Base-by-base conservation (phyloP, 805 yeast genomes). In the Cyberlindnera suaveolens region DNA sequence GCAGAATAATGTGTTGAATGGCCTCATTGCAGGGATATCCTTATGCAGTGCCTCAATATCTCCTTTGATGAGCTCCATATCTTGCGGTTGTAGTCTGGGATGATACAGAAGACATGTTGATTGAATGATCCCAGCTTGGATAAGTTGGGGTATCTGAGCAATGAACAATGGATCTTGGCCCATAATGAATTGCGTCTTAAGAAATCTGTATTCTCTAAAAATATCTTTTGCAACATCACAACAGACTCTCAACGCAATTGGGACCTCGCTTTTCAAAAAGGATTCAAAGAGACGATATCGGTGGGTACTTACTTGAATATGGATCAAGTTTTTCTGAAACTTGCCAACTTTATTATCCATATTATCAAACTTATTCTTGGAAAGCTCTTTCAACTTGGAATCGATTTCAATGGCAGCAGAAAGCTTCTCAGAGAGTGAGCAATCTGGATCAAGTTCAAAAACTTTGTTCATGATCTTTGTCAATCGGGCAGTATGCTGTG, bases 221-320 rank as follows among this genome's bases (percentile, higher is more conserved):
- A 44, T 31, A 5, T 33, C 14, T 8, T 38, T 29, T 9, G 34
- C 33, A 18, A 41, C 36, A 11, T 35, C 32, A 6, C 34, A 33
- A 19, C 48, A 45, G 1, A 48, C 15, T 10, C 27, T 35, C 1
- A 45, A 17, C 2, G 51, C 43, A 10, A 44, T 40, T 4, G 51
- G 46, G 10, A 40, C 31, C 15, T 43, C 44, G 10, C 38, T 14
- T 2, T 20, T 15, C 10, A 45, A 26, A 34, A 48, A 48, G 17
- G 48, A 38, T 74, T 62, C 26, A 62, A 42, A 49, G 2, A 49
- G 40, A 15, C 52, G 38, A 40, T 20, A 38, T 10, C 52, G 33
- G 19, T 46, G 47, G 18, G 46, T 35, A 30, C 38, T 43, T 11
- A 46, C 33, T 30, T 37, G 39, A 3, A 38, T 38, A 5, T 35